Conservation (phyloP, 2,329 filamentous ascomycete genomes). For the Coniella vitis region DNA sequence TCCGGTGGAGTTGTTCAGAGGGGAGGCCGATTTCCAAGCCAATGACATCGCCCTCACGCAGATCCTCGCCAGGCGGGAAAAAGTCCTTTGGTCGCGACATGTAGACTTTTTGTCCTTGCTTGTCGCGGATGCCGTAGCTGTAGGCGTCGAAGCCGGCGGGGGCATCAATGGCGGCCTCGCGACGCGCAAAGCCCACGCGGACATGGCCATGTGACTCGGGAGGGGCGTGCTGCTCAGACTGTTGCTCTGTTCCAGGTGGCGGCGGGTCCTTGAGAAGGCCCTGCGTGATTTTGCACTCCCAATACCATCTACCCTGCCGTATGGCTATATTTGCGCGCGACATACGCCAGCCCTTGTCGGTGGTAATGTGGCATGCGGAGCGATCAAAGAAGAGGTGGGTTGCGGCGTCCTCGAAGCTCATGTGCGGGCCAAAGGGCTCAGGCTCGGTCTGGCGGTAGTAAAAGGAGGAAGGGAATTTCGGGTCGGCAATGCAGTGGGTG, state of each 20-base stretch:
- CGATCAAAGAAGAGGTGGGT: conserved; percentile 77
- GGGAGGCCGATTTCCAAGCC: conserved; percentile 89
- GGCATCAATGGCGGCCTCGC: conserved; percentile 75
- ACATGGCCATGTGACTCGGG: conserved; percentile 54
- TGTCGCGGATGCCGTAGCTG: conserved; percentile 88
- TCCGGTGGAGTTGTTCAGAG: conserved; percentile 76
- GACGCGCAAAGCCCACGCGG: conserved; percentile 77
- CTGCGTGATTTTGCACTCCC: conserved; percentile 82
- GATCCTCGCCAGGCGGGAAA: conserved; percentile 69
- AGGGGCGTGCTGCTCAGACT: no score
- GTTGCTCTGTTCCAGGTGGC: conserved; percentile 35
- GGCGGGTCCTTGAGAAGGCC: conserved; percentile 51
- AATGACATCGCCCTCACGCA: conserved; percentile 87
- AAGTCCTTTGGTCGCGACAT: conserved; percentile 91
- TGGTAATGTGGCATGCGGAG: conserved; percentile 70
- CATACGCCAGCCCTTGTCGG: conserved; percentile 89
- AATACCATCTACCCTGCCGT: conserved; percentile 85
- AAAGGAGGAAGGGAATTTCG: conserved; percentile 75
- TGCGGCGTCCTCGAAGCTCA: conserved; percentile 90
- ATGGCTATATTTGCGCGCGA: conserved; percentile 85
- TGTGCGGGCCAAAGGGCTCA: conserved; percentile 72
- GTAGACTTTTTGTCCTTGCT: conserved; percentile 84
- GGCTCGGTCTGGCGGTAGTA: conserved; percentile 88
- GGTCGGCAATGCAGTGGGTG: conserved; percentile 83
- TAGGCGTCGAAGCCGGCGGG: conserved; percentile 86